A percentile compares a stretch with the other conserved stretches of the same genome.
Evolutionary conservation across 2,329 filamentous ascomycete species (phyloP).

Genomic region (Didymella pinodella): DNA sequence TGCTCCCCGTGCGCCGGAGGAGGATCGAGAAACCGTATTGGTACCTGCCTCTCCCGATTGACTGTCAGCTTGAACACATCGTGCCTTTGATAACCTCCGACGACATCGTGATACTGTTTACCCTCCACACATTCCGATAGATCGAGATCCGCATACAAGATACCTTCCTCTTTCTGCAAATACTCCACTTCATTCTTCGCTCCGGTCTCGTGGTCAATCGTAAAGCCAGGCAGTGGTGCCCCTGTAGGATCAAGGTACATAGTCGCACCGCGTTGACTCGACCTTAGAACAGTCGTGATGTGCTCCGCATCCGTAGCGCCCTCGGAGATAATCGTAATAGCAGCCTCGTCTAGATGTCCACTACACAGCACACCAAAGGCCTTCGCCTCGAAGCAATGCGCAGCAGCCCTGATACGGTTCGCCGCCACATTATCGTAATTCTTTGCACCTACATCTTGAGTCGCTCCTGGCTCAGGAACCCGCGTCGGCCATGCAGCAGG

Average conservation of each 20-base stretch:
- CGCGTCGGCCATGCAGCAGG: constrained; percentile 64
- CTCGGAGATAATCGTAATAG: constrained; percentile 47
- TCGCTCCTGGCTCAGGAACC: constrained; percentile 9
- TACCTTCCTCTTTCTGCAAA: constrained; percentile 58
- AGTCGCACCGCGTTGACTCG: constrained; percentile 55
- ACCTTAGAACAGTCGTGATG: constrained; percentile 47
- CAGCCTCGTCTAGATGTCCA: constrained; percentile 53
- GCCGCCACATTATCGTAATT: constrained; percentile 65
- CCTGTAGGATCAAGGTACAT: constrained; percentile 63
- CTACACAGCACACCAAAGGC: constrained; percentile 63
- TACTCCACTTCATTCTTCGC: constrained; percentile 43
- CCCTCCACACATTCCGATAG: constrained; percentile 61
- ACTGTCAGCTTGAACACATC: constrained; percentile 64
- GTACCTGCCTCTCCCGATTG: constrained; percentile 52
- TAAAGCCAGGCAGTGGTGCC: constrained; percentile 51
- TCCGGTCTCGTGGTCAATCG: constrained; percentile 31
- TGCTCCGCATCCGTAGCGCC: constrained; percentile 40
- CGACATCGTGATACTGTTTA: constrained; percentile 66
- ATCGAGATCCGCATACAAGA: constrained; percentile 62
- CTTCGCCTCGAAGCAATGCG: constrained; percentile 67
- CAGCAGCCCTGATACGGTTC: constrained; percentile 61
- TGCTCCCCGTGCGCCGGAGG: not conserved
- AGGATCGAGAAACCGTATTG: constrained; percentile 27
- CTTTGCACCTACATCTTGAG: constrained; percentile 19
- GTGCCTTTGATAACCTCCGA: constrained; percentile 63